A percentile compares a stretch with the other conserved stretches of the same genome.
Conservation (phyloP, 2,329 filamentous ascomycete genomes). For the Cercospora sp. region DNA sequence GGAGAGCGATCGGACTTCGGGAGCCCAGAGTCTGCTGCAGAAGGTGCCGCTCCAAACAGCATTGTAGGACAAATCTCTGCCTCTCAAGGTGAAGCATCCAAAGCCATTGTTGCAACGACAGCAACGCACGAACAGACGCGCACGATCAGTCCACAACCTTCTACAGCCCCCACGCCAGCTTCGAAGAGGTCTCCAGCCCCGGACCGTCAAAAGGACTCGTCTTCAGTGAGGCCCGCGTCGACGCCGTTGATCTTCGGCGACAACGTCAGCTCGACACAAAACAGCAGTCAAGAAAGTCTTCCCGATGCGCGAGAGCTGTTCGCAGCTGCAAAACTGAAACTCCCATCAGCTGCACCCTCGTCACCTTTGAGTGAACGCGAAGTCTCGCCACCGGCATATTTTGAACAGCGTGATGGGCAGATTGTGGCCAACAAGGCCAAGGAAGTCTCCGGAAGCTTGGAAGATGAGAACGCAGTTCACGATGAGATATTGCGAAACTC, state of each 20-base stretch:
- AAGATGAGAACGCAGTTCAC: background rate
- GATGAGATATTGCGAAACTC: conserved; percentile 4
- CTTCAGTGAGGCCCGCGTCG: background rate
- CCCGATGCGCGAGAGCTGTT: conserved; percentile 15
- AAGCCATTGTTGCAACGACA: background rate
- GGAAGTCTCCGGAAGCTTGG: background rate
- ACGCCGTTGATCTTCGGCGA: background rate
- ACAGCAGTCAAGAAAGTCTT: conserved; percentile 17
- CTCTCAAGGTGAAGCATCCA: background rate
- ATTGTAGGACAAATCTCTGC: background rate
- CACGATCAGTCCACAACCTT: background rate
- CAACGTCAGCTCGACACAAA: background rate
- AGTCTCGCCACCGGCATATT: conserved; percentile 25
- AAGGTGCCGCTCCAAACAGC: background rate
- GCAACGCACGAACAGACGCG: background rate
- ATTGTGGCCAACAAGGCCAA: too few species aligned
- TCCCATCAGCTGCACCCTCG: background rate
- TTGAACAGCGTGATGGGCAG: background rate
- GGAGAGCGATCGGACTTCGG: background rate
- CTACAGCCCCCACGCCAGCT: background rate
- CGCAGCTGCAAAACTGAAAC: background rate
- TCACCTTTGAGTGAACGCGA: conserved; percentile 34
- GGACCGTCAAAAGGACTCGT: background rate
- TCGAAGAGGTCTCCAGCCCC: background rate
- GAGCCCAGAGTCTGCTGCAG: background rate